Base-by-base conservation (phyloP, 225 moss, liverwort and hornwort genomes). In the Takakia lepidozioides region DNA sequence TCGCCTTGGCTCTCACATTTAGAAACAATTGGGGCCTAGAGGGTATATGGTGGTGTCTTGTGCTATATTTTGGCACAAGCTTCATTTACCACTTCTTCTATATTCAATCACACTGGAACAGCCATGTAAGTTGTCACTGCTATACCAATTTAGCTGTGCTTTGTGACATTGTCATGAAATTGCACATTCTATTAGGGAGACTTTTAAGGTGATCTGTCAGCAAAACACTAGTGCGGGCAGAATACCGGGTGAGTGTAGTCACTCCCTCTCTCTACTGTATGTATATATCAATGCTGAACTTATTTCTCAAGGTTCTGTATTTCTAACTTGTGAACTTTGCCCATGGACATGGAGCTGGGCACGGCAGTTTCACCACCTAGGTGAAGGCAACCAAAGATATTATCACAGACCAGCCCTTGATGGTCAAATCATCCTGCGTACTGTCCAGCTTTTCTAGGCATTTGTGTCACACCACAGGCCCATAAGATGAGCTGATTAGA, bases 31-130 rank as follows among this genome's bases (percentile, higher is more conserved):
- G 64, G 79, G 85, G 88, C 54, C 62, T 85, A 6, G 53, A 68
- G 51, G 88, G 88, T 59, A 71, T 85, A 29, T 89, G 85, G 85
- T 89, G 88, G 82, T 72, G 76, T 59, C 64, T 85, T 13, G 88
- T 76, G 21, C 61, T 74, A 7, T 88, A 72, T 55, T 88, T 85
- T 8, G 79, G 70, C 27, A 57, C 72, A 38, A 82, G 88, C 19
- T 45, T 71, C 21, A 7, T 17, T 37, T 89, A 65, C 60, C 85
- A 89, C 47, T 29, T 29, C 1, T 73, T 63, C 45, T 82, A 82
- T 60, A 67, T 89, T 60, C 56, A 53, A 7, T 3, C 54, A 24
- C 54, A 89, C 25, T 82, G 88, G 88, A 49, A 80, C 21, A 80
- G 62, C 3, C 85, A 85, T 65, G 84, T 84, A 69, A 80, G 75